A percentile compares a stretch with the other conserved stretches of the same genome.
Conservation (phyloP, 2,329 filamentous ascomycete genomes). For the Cadophora sp. region DNA sequence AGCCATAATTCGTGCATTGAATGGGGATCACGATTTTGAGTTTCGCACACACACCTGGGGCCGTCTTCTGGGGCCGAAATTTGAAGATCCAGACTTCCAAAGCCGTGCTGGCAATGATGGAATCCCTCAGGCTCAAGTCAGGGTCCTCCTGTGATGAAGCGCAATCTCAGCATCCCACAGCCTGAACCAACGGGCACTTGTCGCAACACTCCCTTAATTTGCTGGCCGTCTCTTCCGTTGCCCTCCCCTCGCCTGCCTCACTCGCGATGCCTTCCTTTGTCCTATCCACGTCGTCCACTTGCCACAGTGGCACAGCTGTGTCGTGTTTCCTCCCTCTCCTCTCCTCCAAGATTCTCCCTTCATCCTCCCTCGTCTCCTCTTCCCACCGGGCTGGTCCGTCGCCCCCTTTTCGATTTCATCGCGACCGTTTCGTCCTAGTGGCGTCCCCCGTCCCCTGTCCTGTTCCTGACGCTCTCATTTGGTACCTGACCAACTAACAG, state of each 20-base stretch:
- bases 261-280: neutral
- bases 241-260: no score
- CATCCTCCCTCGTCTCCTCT: neutral
- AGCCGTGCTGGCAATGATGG: neutral
- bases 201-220: slow-evolving; percentile 8
- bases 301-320: slow-evolving; percentile 9
- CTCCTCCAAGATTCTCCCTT: neutral
- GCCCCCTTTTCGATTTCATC: slow-evolving; percentile 9
- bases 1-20: slow-evolving; percentile 25
- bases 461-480: slow-evolving; percentile 15
- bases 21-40: neutral
- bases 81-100: neutral
- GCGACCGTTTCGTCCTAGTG: slow-evolving; percentile 10
- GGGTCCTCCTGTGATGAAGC: neutral
- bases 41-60: slow-evolving; percentile 15
- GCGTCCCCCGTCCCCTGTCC: neutral
- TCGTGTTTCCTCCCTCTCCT: neutral
- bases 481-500: slow-evolving; percentile 11
- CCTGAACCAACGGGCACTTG: slow-evolving; percentile 6
- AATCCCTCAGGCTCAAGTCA: no score
- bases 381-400: slow-evolving; percentile 8
- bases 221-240: slow-evolving; percentile 2
- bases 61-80: slow-evolving; percentile 11
- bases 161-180: slow-evolving; percentile 9
- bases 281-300: neutral